Evolutionary conservation across 208 protist species (phyloP).

Genomic region (Crithidia fasciculata): DNA sequence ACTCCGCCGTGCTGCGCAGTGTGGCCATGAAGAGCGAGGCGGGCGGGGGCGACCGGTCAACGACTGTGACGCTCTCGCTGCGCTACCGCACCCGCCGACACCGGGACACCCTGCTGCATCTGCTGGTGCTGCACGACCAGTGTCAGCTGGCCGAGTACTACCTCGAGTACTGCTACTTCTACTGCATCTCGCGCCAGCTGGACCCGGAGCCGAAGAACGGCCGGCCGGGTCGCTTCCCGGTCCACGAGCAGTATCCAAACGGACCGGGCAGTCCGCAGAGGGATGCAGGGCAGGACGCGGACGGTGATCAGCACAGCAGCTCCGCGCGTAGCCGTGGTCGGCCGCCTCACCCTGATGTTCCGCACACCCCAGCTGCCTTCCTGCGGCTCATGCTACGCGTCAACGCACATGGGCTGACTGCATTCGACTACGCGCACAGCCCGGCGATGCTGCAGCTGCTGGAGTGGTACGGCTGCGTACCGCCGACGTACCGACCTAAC

Average conservation of each 20-base stretch:
- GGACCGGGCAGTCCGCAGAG: background rate
- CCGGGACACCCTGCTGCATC: constrained; percentile 71
- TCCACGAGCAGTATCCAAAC: constrained; percentile 13
- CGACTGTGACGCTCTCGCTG: constrained; percentile 20
- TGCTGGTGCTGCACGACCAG: constrained; percentile 84
- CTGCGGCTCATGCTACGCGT: constrained; percentile 70
- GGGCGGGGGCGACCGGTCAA: background rate
- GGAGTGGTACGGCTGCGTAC: constrained; percentile 78
- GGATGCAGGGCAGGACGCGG: background rate
- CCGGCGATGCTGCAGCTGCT: constrained; percentile 76
- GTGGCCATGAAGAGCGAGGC: constrained; percentile 24
- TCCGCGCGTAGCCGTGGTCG: background rate
- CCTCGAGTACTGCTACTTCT: constrained; percentile 63
- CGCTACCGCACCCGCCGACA: constrained; percentile 55
- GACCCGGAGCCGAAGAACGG: constrained; percentile 35
- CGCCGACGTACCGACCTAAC: constrained; percentile 80
- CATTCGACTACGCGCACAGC: constrained; percentile 83
- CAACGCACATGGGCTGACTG: constrained; percentile 75
- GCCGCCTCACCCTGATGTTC: background rate
- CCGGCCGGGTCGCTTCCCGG: constrained; percentile 37
- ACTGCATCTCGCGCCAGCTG: constrained; percentile 42
- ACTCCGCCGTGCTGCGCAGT: constrained; percentile 11
- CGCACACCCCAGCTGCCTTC: constrained; percentile 40
- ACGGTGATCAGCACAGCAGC: background rate
- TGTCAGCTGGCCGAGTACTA: constrained; percentile 80